These are phyloP conservation scores for Rhizophora mangle DNA, from an alignment of 345 rosid genomes.

Conservation along the genomic window DNA sequence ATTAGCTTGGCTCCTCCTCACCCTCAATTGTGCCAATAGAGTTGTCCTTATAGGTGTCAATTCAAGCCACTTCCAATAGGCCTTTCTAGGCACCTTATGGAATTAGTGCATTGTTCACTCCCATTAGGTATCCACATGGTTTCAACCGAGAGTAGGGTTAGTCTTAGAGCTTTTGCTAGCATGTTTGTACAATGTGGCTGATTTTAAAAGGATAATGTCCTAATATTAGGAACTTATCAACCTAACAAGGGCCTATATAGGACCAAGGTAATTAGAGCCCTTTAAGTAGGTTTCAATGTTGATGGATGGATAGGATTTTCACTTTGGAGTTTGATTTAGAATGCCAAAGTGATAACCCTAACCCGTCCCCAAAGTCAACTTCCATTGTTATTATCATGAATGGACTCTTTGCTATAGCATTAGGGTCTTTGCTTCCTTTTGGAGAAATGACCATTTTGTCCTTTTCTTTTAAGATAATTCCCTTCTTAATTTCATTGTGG, in stretches of 20 bases:
- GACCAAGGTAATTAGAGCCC: conserved; percentile 3
- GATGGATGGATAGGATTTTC: conserved; percentile 40
- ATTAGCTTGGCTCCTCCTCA: too few relatives aligned
- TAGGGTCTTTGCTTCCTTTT: conserved; percentile 6
- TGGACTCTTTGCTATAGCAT: neutral
- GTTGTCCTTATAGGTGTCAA: conserved; percentile 41
- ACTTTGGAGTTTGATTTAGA: too few relatives aligned
- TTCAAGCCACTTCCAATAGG: conserved; percentile 21
- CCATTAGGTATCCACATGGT: conserved; percentile 36
- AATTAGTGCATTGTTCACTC: conserved; percentile 6
- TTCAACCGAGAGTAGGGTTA: conserved; percentile 44
- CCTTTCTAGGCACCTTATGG: conserved; percentile 4
- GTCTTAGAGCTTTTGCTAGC: conserved; percentile 34
- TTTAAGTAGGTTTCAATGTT: conserved; percentile 30
- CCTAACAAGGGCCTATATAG: conserved; percentile 22
- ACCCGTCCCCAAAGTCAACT: conserved; percentile 2
- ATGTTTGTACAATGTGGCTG: conserved; percentile 35
- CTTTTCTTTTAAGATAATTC: neutral
- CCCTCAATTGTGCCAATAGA: conserved; percentile 12
- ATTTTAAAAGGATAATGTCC: conserved; percentile 38
- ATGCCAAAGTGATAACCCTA: too few relatives aligned
- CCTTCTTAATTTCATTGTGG: too few relatives aligned
- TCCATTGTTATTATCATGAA: conserved; percentile 13
- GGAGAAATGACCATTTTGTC: conserved; percentile 4
- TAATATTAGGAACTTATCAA: conserved; percentile 32